Base-by-base conservation (phyloP, 345 rosid genomes). In the Lepidium sativum region DNA sequence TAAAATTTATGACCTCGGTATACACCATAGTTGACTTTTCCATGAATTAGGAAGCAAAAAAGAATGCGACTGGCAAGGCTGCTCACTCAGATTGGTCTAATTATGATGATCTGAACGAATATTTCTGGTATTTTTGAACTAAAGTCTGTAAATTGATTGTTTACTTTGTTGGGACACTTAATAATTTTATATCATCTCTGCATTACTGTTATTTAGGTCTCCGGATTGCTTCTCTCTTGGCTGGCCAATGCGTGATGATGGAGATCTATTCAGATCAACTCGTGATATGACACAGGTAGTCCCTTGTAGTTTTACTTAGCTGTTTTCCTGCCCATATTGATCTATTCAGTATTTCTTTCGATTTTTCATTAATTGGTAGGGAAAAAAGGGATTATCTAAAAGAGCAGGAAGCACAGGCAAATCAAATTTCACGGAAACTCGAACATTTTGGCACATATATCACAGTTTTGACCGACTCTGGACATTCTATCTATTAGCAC, bases 211-310 rank as follows among this genome's bases (percentile, higher is more conserved):
- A 50, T 73, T 60, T 74, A 90, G 97, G 99, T 83, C 91, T 65
- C 54, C 96, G 35, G 89, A 88, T 54, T 94, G 99, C 86, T 94
- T 94, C 80, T 86, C 99, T 77, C 96, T 94, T 74, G 99, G 97
- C 72, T 94, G 99, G 97, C 97, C 99, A 21, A 94, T 94, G 99
- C 97, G 99, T 57, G 99, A 94, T 69, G 97, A 94, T 77, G 97
- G 97, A n/a, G 84, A 80, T 37, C 80, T 94, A 74, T 94, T 94
- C 77, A 90, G 76, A 72, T 84, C 99, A 74, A 92, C 92, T 16
- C 80, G 79, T 59, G 84, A 83, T 57, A 52, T 6, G 78, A 65
- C 63, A 31, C 77, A 70, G 79, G 89, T 83, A 68, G 10, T 63
- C 29, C 54, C 53, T 44, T 70, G 45, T 54, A 67, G 44, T 73